Conservation (phyloP, 2,329 filamentous ascomycete species). For the Fusarium nisikadoi region DNA sequence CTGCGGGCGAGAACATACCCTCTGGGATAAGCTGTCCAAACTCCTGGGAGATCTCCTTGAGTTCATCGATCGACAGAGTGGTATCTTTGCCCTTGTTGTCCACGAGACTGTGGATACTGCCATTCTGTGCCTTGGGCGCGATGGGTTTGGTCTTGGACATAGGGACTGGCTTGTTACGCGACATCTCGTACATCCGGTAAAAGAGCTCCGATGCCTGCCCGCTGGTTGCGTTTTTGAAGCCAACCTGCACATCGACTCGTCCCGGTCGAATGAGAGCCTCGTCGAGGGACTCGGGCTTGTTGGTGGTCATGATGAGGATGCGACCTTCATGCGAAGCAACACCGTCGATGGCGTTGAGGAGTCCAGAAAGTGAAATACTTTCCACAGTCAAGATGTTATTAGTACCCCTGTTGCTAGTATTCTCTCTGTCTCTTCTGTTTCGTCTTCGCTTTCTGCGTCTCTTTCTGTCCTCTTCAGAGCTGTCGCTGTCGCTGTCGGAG, state of each 20-base stretch:
- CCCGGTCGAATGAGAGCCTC: conserved; percentile 79
- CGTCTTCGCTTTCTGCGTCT: conserved; percentile 36
- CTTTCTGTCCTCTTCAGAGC: conserved; percentile 39
- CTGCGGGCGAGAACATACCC: conserved; percentile 66
- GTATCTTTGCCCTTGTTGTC: conserved; percentile 13
- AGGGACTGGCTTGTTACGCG: conserved; percentile 22
- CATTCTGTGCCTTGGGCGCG: conserved; percentile 13
- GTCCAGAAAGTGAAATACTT: conserved; percentile 78
- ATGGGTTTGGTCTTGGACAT: conserved; percentile 4
- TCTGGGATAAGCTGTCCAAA: conserved; percentile 66
- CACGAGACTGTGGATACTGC: conserved; percentile 2
- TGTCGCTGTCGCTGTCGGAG: conserved; percentile 37
- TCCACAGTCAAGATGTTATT: conserved; percentile 40
- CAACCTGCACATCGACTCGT: conserved; percentile 75
- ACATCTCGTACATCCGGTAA: conserved; percentile 68
- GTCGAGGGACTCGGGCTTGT: conserved; percentile 78
- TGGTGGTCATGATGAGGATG: conserved; percentile 85
- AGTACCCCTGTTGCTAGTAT: conserved; percentile 37
- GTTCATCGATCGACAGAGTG: conserved; percentile 51
- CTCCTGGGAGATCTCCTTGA: conserved; percentile 56
- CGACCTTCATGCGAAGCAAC: conserved; percentile 82
- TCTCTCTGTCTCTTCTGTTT: conserved; percentile 31
- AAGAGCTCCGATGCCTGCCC: conserved; percentile 68
- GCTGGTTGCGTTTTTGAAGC: conserved; percentile 69
- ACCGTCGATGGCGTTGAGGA: conserved; percentile 86